Percentiles rank a stretch among this genome's conserved stretches.
phyloP scores from a whole-genome alignment of 441 rosid genomes.

The Syzygium syzygioides region DNA sequence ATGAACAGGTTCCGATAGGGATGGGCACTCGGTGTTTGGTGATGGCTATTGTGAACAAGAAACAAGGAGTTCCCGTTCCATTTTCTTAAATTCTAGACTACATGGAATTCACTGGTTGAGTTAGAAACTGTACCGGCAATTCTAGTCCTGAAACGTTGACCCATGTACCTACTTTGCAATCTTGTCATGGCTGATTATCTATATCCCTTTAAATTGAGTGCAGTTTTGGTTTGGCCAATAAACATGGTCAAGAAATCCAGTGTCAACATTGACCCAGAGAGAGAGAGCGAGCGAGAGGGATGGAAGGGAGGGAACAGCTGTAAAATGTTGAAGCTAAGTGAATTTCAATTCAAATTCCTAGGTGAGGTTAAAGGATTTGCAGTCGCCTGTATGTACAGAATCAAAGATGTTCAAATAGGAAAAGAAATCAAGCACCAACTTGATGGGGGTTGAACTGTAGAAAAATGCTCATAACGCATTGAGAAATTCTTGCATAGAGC shows the following conservation, averaged over 20 bases:
- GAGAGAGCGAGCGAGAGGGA: not conserved
- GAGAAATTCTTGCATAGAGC: not conserved
- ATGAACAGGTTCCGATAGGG: conserved; percentile 69
- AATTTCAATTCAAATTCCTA: not conserved
- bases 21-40: conserved; percentile 91
- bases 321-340: not conserved
- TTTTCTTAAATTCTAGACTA: conserved; percentile 18
- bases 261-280: not conserved
- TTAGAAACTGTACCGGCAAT: not conserved
- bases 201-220: not conserved
- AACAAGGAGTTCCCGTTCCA: conserved; percentile 71
- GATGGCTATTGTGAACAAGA: conserved; percentile 82
- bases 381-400: not conserved
- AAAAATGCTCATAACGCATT: not conserved
- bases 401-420: not conserved
- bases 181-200: not conserved
- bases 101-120: not conserved
- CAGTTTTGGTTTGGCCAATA: not conserved
- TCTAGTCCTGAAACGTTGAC: not conserved
- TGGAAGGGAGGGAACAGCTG: not conserved
- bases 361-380: not conserved
- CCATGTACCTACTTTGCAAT: not conserved
- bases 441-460: not conserved
- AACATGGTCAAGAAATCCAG: not conserved
- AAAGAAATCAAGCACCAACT: not conserved